phyloP scores from a whole-genome alignment of 345 rosid genomes.

The Acer yangbiense region DNA sequence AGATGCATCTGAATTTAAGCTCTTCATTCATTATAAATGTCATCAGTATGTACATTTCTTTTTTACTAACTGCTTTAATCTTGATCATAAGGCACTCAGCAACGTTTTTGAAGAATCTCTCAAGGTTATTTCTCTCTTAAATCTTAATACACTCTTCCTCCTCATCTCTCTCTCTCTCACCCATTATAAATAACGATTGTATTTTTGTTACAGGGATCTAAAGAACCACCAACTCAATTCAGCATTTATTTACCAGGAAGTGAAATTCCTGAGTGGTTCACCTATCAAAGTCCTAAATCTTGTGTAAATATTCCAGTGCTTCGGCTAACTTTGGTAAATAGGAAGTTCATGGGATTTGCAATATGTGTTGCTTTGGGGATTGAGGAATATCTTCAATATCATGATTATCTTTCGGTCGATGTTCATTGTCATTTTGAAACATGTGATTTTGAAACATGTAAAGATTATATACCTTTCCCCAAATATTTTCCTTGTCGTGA shows the following conservation, averaged over 20 bases:
- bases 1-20: not conserved
- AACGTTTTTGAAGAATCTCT: not conserved
- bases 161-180: not conserved
- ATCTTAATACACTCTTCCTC: not conserved
- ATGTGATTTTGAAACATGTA: no score
- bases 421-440: no score
- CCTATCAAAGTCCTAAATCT: no score
- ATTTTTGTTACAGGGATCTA: not conserved
- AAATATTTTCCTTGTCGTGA: rapidly evolving
- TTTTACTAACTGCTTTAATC: not conserved
- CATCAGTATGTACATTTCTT: not conserved
- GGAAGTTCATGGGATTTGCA: no score
- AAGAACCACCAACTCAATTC: not conserved
- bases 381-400: no score
- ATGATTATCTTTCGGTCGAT: rapidly evolving
- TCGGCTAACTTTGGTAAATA: no score
- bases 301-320: no score
- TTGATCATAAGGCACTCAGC: not conserved
- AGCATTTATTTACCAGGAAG: not conserved
- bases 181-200: not conserved
- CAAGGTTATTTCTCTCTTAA: not conserved
- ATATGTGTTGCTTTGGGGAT: no score
- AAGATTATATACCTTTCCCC: no score
- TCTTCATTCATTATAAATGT: not conserved
- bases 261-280: not conserved